Percentiles rank a stretch among this genome's conserved stretches.
Evolutionary conservation across 352 stramenopile genomes (phyloP).

Genomic region (Globisporangium rhizosaccharum): DNA sequence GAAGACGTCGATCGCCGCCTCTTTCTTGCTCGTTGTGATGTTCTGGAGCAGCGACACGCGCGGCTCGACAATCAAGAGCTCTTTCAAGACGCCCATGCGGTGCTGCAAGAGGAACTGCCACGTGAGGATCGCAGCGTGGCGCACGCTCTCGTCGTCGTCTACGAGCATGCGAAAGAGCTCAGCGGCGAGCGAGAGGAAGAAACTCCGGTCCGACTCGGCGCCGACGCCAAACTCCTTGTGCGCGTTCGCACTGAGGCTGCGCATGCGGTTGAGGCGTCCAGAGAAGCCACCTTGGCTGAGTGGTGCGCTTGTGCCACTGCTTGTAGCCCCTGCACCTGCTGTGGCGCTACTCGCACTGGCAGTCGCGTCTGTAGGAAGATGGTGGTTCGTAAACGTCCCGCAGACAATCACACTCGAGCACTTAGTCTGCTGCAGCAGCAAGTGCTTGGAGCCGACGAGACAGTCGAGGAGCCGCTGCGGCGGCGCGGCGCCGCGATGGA

Average conservation of each 20-base stretch:
- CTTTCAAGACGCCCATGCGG: constrained; percentile 61
- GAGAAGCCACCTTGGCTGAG: constrained; percentile 16
- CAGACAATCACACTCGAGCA: constrained; percentile 57
- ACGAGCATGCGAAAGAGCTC: constrained; percentile 62
- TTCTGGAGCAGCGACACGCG: constrained; percentile 60
- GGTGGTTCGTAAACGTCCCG: constrained; percentile 15
- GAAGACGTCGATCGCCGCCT: constrained; percentile 58
- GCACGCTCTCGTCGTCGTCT: constrained; percentile 43
- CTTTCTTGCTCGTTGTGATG: constrained; percentile 69
- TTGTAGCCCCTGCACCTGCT: neutral
- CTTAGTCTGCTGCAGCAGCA: constrained; percentile 62
- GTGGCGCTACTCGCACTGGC: neutral
- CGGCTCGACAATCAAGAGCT: constrained; percentile 69
- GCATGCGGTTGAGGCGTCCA: constrained; percentile 40
- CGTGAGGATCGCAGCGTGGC: constrained; percentile 38
- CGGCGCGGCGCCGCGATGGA: constrained; percentile 23
- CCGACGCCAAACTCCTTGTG: constrained; percentile 71
- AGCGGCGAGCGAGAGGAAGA: constrained; percentile 53
- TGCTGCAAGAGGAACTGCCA: constrained; percentile 79
- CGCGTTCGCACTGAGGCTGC: constrained; percentile 32
- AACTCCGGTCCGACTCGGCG: constrained; percentile 62
- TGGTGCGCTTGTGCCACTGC: neutral
- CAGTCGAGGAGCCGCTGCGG: constrained; percentile 31
- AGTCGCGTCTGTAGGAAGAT: constrained; percentile 7
- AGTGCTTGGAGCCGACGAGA: constrained; percentile 38